Evolutionary conservation across 139 green algal genomes (phyloP), one percentile per base, ranked within the genome.

Genomic region (Chlorella vulgaris): DNA sequence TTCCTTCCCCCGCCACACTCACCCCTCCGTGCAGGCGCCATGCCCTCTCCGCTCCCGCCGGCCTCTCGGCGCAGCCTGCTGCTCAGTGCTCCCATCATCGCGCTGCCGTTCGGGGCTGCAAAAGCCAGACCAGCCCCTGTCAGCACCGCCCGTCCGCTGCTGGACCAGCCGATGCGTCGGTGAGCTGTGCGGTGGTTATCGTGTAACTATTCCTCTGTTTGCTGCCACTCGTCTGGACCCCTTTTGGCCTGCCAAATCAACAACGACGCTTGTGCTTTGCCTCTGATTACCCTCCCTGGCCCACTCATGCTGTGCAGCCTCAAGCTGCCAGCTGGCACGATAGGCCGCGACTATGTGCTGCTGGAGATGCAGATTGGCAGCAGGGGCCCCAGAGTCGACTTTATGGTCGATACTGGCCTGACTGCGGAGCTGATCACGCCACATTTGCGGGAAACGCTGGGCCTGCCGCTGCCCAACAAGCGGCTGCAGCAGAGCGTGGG

Each of bases 271-370:
- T n/a, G n/a, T n/a, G 24, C 39, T 75, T 8, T 24, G 21, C 65
- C n/a, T n/a, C 65, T 13, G 18, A 28, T 24, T 47, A 13, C n/a
- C 29, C 35, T 33, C 21, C n/a, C 65, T 33, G n/a, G n/a, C n/a
- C n/a, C n/a, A n/a, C n/a, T n/a, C n/a, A n/a, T n/a, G n/a, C n/a
- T n/a, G n/a, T n/a, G 26, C 77, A 83, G 77, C 47, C 65, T 83
- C 35, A 47, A 36, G 7, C 65, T 83, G 24, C 77, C 77, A 0
- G 5, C 50, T 28, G 77, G 77, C 33, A 76, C 77, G 2, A 68
- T 83, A 26, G 77, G 77, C 26, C 63, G 77, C 2, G 77, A 83
- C 77, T 83, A 83, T 35, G 66, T 83, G 33, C 77, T 83, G 77
- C 35, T 83, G 42, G 65, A 83, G 77, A 47, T 83, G 47, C 62